phyloP scores from a whole-genome alignment of 2,329 filamentous ascomycete species.

The Tolypocladium ovalisporum region DNA sequence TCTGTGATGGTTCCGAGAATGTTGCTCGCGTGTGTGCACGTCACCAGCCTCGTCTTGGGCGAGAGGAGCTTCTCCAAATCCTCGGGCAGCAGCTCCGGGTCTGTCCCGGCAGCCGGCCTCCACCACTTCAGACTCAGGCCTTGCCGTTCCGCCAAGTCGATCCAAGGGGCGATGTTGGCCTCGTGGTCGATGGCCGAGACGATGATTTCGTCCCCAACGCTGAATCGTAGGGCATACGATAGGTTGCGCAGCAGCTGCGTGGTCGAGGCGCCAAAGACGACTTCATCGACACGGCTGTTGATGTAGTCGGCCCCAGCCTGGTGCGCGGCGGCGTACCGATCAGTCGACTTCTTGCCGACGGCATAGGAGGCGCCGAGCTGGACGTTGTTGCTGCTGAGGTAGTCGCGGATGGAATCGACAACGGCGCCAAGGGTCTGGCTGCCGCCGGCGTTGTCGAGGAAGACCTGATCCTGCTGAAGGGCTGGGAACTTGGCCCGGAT shows the following conservation, averaged over 20 bases:
- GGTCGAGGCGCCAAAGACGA: conserved; percentile 63
- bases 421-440: conserved; percentile 59
- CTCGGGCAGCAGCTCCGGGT: conserved; percentile 47
- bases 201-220: conserved; percentile 53
- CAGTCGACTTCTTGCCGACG: conserved; percentile 46
- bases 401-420: conserved; percentile 53
- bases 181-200: conserved; percentile 67
- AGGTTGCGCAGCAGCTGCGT: conserved; percentile 70
- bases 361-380: conserved; percentile 65
- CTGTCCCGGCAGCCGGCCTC: conserved; percentile 35
- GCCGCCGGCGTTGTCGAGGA: conserved; percentile 69
- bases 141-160: conserved; percentile 51
- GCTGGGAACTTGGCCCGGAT: conserved; percentile 54
- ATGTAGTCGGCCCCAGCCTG: conserved; percentile 59
- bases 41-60: conserved; percentile 55
- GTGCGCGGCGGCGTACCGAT: conserved; percentile 48
- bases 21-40: conserved; percentile 65
- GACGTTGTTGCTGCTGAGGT: conserved; percentile 59
- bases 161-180: conserved; percentile 66
- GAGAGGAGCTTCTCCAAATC: conserved; percentile 50
- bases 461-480: conserved; percentile 54
- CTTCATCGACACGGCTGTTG: conserved; percentile 54
- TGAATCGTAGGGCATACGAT: conserved; percentile 40
- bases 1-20: conserved; percentile 62
- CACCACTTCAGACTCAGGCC: conserved; percentile 61